A percentile compares a stretch with the other conserved stretches of the same genome.
Conservation (phyloP, 805 yeast species). For the Jamesozyma piceae region DNA sequence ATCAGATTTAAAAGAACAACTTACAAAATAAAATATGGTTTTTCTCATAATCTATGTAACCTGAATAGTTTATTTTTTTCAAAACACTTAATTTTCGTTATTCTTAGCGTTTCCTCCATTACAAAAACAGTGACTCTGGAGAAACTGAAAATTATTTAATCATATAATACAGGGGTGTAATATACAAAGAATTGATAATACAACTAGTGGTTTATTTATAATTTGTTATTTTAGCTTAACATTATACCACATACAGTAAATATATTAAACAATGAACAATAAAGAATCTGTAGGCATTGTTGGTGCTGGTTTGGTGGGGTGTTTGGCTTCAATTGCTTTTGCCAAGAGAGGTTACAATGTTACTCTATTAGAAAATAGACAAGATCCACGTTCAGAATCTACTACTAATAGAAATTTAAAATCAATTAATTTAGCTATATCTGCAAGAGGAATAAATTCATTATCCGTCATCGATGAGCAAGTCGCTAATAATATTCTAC, state of each 20-base stretch:
- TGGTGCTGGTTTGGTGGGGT: conserved; percentile 90
- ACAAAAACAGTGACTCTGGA: no score
- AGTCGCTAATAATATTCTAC: conserved; percentile 47
- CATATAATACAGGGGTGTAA: no score
- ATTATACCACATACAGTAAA: no score
- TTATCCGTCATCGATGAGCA: conserved; percentile 50
- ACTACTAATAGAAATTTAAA: conserved; percentile 36
- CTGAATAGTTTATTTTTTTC: no score
- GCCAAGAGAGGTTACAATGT: conserved; percentile 65
- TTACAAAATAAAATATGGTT: no score
- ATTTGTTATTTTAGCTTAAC: neutral
- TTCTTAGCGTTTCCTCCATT: no score
- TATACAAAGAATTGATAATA: neutral
- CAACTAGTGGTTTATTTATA: neutral
- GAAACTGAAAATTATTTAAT: no score
- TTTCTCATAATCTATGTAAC: no score
- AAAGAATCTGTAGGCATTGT: conserved; percentile 44
- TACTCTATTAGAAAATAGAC: conserved; percentile 58
- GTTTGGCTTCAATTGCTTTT: conserved; percentile 74
- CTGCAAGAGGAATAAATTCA: conserved; percentile 72
- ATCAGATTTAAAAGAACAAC: no score
- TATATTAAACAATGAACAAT: neutral
- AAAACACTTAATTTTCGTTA: no score
- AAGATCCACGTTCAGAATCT: conserved; percentile 47
- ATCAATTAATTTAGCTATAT: conserved; percentile 83